Evolutionary conservation across 2,329 filamentous ascomycete genomes (phyloP).

Genomic region (Fusarium sp.): DNA sequence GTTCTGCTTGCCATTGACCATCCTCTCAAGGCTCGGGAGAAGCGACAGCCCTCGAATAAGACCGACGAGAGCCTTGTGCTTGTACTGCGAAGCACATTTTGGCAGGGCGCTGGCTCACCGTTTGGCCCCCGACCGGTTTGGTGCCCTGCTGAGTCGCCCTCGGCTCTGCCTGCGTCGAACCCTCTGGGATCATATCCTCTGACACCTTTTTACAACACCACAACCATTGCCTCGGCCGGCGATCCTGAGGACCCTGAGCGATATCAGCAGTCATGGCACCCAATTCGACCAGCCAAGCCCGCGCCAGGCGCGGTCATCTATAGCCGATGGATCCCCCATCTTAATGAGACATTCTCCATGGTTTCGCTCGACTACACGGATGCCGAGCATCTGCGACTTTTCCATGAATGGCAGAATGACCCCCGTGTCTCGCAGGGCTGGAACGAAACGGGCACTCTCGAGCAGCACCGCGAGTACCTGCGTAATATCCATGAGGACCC

Average conservation of each 20-base stretch:
- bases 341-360: constrained; percentile 82
- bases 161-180: constrained; percentile 50
- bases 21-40: constrained; percentile 53
- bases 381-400: constrained; percentile 73
- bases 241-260: constrained; percentile 56
- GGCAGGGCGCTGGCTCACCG: constrained; percentile 77
- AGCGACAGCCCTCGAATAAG: constrained; percentile 37
- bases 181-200: constrained; percentile 61
- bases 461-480: constrained; percentile 80
- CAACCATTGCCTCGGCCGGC: constrained; percentile 53
- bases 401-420: constrained; percentile 87
- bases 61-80: constrained; percentile 53
- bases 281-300: constrained; percentile 78
- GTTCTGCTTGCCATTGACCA: constrained; percentile 64
- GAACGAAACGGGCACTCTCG: constrained; percentile 82
- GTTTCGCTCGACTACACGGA: constrained; percentile 77
- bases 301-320: constrained; percentile 77
- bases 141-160: constrained; percentile 62
- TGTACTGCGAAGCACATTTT: constrained; percentile 69
- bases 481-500: constrained; percentile 76
- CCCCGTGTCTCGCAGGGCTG: constrained; percentile 83
- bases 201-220: constrained; percentile 61
- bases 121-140: constrained; percentile 74
- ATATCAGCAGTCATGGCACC: constrained; percentile 72
- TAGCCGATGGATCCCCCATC: constrained; percentile 81